A percentile compares a stretch with the other conserved stretches of the same genome.
Conservation (phyloP, 305 asterid species). For the Solanum hybrid region DNA sequence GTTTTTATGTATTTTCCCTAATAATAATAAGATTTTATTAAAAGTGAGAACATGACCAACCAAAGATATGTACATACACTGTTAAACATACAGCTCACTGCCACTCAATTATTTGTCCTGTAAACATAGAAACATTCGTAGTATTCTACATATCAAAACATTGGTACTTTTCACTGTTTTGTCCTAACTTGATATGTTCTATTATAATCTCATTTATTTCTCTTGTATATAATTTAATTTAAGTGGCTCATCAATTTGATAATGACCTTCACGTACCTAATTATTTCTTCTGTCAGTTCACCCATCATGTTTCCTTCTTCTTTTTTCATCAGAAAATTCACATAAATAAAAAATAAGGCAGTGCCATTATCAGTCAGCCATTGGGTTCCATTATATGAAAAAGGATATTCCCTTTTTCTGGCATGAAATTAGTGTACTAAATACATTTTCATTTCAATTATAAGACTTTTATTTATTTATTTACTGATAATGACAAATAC, state of each 20-base stretch:
- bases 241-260: constrained; percentile 19
- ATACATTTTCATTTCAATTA: background rate
- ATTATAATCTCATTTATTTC: background rate
- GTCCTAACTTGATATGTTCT: background rate
- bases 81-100: background rate
- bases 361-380: background rate
- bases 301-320: background rate
- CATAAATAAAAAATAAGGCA: background rate
- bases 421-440: background rate
- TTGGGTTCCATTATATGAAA: background rate
- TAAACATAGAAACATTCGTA: background rate
- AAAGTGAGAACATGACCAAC: background rate
- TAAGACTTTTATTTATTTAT: background rate
- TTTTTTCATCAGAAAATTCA: background rate
- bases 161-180: background rate
- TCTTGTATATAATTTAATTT: background rate
- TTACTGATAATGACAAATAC: background rate
- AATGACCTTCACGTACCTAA: constrained; percentile 31
- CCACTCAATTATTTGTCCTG: background rate
- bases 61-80: background rate
- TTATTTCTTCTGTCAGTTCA: background rate
- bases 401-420: background rate
- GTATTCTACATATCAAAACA: background rate
- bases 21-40: background rate
- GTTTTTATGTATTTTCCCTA: no score